A percentile compares a stretch with the other conserved stretches of the same genome.
phyloP scores from a whole-genome alignment of 1,284 basidiomycete species.

The Veloporphyrellus conicus region DNA sequence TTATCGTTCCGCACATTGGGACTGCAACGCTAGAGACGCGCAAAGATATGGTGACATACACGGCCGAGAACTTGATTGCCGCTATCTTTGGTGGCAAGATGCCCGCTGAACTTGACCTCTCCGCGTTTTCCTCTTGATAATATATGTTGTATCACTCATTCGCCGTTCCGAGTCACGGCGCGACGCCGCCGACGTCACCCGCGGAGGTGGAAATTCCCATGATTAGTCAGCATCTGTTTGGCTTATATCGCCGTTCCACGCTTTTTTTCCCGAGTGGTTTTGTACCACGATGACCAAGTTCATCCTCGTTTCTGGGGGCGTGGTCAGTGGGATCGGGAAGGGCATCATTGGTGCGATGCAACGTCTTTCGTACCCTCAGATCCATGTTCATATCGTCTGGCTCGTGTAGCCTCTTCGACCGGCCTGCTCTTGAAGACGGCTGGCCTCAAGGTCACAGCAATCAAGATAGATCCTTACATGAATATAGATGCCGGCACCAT shows the following conservation, averaged over 20 bases:
- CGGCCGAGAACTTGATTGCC: conserved; percentile 61
- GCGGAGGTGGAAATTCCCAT: not conserved
- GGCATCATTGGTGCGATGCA: conserved; percentile 80
- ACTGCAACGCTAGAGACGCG: conserved; percentile 86
- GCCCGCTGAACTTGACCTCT: conserved; percentile 49
- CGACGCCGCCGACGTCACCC: not conserved
- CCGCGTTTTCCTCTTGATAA: conserved; percentile 44
- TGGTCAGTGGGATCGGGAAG: conserved; percentile 92
- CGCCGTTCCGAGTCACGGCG: too few species aligned
- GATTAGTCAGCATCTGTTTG: not conserved
- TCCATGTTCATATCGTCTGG: conserved; percentile 17
- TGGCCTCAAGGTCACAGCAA: conserved; percentile 94
- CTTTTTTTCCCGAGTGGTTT: not conserved
- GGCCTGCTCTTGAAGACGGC: conserved; percentile 93
- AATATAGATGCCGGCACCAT: conserved; percentile 99
- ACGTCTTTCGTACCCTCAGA: conserved; percentile 25
- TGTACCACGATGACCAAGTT: conserved; percentile 70
- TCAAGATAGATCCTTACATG: conserved; percentile 99
- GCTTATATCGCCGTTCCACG: not conserved
- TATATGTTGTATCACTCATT: too few species aligned
- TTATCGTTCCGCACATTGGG: conserved; percentile 85
- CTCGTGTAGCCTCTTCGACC: conserved; percentile 81
- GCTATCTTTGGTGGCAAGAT: conserved; percentile 50
- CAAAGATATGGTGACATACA: conserved; percentile 74
- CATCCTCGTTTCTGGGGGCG: conserved; percentile 87